phyloP scores from a whole-genome alignment of 2,329 filamentous ascomycete species.

The Aschersonia sp. region DNA sequence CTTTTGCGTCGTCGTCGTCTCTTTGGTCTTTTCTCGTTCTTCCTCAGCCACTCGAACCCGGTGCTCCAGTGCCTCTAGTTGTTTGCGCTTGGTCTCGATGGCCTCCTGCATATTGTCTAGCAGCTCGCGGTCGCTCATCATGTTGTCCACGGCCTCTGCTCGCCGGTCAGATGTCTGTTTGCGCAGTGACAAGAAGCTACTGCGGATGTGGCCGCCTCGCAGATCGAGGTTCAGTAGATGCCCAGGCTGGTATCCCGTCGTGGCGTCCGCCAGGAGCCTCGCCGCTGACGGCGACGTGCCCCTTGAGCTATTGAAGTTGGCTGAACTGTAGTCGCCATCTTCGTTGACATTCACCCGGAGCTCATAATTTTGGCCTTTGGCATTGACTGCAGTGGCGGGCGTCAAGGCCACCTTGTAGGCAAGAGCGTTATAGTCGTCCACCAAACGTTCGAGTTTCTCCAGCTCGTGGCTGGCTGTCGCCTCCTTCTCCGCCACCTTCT shows the following conservation, averaged over 20 bases:
- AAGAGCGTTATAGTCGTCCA: constrained; percentile 85
- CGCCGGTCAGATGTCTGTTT: constrained; percentile 90
- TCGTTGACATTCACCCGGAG: constrained; percentile 71
- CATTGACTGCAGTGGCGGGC: constrained; percentile 69
- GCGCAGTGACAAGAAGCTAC: constrained; percentile 59
- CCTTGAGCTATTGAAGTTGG: constrained; percentile 33
- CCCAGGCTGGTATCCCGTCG: constrained; percentile 77
- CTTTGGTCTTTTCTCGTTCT: constrained; percentile 87
- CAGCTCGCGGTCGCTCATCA: constrained; percentile 89
- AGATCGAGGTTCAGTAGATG: constrained; percentile 84
- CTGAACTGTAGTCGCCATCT: constrained; percentile 59
- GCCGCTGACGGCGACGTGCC: constrained; percentile 36
- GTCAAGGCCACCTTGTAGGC: constrained; percentile 91
- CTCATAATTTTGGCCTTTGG: constrained; percentile 75
- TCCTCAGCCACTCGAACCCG: constrained; percentile 77
- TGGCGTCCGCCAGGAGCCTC: constrained; percentile 66
- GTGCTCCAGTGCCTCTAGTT: constrained; percentile 86
- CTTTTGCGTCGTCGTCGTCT: constrained; percentile 74
- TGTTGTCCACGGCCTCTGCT: constrained; percentile 67
- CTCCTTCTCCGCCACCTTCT: constrained; percentile 72
- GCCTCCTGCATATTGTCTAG: constrained; percentile 92
- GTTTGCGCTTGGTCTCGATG: constrained; percentile 86
- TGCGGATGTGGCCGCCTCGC: constrained; percentile 60
- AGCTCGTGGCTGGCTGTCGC: constrained; percentile 72
- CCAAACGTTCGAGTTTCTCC: constrained; percentile 80